Evolutionary conservation across 1,284 basidiomycete genomes (phyloP).

Genomic region (Rhizoctonia solani): DNA sequence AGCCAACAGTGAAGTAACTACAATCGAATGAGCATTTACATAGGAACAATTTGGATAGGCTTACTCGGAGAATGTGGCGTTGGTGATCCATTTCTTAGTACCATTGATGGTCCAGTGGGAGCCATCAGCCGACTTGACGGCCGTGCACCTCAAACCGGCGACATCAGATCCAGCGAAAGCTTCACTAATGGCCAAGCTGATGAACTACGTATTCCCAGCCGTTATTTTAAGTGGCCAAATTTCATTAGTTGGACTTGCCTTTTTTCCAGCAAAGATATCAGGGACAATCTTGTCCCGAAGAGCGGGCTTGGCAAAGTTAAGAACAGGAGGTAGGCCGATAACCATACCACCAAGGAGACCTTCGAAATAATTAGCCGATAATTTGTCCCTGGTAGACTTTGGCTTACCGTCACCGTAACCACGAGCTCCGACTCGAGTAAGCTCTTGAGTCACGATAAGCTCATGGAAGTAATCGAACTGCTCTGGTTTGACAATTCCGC

Average conservation of each 20-base stretch:
- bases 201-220: conserved; percentile 46
- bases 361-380: conserved; percentile 1
- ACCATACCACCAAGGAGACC: conserved; percentile 67
- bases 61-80: conserved; percentile 48
- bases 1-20: conserved; percentile 48
- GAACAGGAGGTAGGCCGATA: conserved; percentile 74
- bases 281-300: conserved; percentile 79
- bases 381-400: conserved; percentile 42
- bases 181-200: conserved; percentile 59
- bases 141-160: conserved; percentile 50
- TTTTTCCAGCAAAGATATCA: conserved; percentile 81
- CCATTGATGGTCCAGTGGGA: conserved; percentile 52
- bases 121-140: conserved; percentile 56
- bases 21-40: conserved; percentile 39
- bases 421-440: conserved; percentile 75
- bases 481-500: conserved; percentile 83
- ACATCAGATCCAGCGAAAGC: conserved; percentile 63
- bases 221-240: neutral
- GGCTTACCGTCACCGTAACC: conserved; percentile 77
- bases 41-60: neutral
- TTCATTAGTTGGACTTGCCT: conserved; percentile 47
- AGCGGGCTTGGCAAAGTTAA: conserved; percentile 82
- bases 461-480: conserved; percentile 52
- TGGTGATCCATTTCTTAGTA: conserved; percentile 61
- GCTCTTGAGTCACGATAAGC: conserved; percentile 85